phyloP scores from a whole-genome alignment of 2,329 filamentous ascomycete genomes.

The Lachnellula subtilissima region DNA sequence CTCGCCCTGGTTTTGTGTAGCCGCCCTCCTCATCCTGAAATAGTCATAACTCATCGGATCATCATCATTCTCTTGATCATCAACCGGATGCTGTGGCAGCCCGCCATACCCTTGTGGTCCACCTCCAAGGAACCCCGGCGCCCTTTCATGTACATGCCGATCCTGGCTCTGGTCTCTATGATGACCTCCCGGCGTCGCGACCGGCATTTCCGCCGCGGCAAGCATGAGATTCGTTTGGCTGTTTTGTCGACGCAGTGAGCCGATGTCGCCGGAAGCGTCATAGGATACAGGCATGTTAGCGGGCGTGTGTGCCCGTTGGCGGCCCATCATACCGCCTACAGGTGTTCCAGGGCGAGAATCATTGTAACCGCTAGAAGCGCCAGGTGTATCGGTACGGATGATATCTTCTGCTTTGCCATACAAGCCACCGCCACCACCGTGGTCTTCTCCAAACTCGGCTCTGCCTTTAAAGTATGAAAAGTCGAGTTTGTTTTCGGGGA shows the following conservation, averaged over 20 bases:
- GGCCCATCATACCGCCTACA: constrained; percentile 7
- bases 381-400: constrained; percentile 33
- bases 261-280: constrained; percentile 24
- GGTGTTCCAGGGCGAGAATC: constrained; percentile 28
- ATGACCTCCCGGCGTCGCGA: constrained; percentile 32
- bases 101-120: constrained; percentile 57
- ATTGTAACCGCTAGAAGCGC: constrained; percentile 17
- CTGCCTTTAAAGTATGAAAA: constrained; percentile 89
- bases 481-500: constrained; percentile 81
- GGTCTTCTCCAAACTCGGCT: constrained; percentile 79
- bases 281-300: constrained; percentile 23
- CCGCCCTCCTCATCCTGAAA: constrained; percentile 24
- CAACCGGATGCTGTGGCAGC: constrained; percentile 48
- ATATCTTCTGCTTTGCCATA: constrained; percentile 58
- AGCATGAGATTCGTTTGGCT: constrained; percentile 49
- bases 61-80: constrained; percentile 31
- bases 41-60: constrained; percentile 29
- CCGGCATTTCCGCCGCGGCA: constrained; percentile 49
- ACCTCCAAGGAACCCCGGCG: constrained; percentile 51
- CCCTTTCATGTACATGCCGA: constrained; percentile 30
- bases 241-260: constrained; percentile 39
- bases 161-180: constrained; percentile 32
- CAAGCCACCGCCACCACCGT: constrained; percentile 66
- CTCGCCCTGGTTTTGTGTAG: not conserved
- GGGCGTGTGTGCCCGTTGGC: constrained; percentile 12